Conservation (phyloP, 2,329 filamentous ascomycete species). For the Chaetothyriales sp. region DNA sequence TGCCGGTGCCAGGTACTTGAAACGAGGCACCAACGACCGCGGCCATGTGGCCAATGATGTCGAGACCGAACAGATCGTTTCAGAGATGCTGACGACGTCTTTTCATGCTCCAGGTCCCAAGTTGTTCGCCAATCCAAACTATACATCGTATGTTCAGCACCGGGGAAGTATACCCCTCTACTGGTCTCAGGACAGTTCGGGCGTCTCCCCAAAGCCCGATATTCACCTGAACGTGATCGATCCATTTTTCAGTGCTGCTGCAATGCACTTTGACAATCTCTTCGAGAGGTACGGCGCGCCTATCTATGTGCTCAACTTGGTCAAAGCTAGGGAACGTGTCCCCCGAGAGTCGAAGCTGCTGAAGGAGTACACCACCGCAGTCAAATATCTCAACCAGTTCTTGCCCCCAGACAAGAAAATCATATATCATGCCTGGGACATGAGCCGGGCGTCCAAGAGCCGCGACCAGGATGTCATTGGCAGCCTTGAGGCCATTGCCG, state of each 20-base stretch:
- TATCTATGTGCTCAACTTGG: slow-evolving; percentile 78
- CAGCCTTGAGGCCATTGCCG: slow-evolving; percentile 75
- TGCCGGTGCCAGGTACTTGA: slow-evolving; percentile 83
- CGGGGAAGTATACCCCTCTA: slow-evolving; percentile 90
- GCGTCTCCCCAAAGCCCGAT: slow-evolving; percentile 88
- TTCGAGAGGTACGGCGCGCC: slow-evolving; percentile 88
- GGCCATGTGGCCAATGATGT: slow-evolving; percentile 98
- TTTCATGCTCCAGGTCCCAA: slow-evolving; percentile 82
- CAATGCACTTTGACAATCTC: slow-evolving; percentile 84
- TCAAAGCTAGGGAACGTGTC: slow-evolving; percentile 75
- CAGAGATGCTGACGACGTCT: slow-evolving; percentile 83
- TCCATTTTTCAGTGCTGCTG: slow-evolving; percentile 86
- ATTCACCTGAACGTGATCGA: slow-evolving; percentile 93
- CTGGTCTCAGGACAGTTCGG: slow-evolving; percentile 93
- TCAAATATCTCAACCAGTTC: slow-evolving; percentile 89
- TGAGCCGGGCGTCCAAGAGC: slow-evolving; percentile 88
- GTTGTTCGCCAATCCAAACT: slow-evolving; percentile 75
- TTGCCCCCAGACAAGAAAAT: slow-evolving; percentile 72
- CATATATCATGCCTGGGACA: slow-evolving; percentile 90
- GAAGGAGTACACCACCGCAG: slow-evolving; percentile 70
- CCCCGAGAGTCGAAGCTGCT: slow-evolving; percentile 85
- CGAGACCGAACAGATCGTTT: slow-evolving; percentile 96
- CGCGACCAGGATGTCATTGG: slow-evolving; percentile 88
- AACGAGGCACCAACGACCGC: slow-evolving; percentile 83
- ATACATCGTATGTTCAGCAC: slow-evolving; percentile 93